Evolutionary conservation across 768 basidiomycete genomes (phyloP), one percentile per base, ranked within the genome.

Genomic region (Xerocomus spinulosus): DNA sequence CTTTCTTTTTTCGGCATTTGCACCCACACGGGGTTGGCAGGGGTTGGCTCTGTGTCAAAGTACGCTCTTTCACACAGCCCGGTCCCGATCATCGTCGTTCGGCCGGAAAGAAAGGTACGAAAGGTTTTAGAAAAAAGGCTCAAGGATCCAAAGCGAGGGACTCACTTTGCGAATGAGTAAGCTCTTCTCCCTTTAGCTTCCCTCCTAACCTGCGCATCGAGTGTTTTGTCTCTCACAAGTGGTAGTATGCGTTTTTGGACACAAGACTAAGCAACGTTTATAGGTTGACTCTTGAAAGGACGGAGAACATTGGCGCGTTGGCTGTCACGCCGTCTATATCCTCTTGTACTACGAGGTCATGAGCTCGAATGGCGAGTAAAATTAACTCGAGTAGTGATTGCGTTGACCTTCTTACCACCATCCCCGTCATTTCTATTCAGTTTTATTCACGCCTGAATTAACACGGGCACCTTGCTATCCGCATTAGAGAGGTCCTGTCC

Each of bases 11-110:
- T 7, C 1, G 8, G 28, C 14, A 14, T 6, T 17, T 18, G 7
- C 32, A 12, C 18, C 46, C n/a, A 52, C 42, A 32, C 40, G 10
- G 24, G 32, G 25, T 7, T 71, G 73, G 68, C 73, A 41, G 80
- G 72, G 12, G 78, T 87, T 56, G 85, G 85, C 12, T 80, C 79
- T 20, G 81, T 86, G 7, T 59, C 42, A 51, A 87, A 83, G 55
- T 87, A 90, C 62, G 91, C 88, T 52, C 79, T 96, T 35, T 85
- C 87, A 15, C 92, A 90, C 61, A 93, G 92, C 1, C 92, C 95
- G 2, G 92, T 99, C 0, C 95, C 95, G 2, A 89, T 96, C 56
- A 92, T 98, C 52, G 95, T 98, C 43, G 93, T 98, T 34, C 78
- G 92, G 3, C 91, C 92, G 2, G 89, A 92, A 57, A 77, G 88